Evolutionary conservation across 2,329 filamentous ascomycete genomes (phyloP).

Genomic region (Herpomyces periplanetae): DNA sequence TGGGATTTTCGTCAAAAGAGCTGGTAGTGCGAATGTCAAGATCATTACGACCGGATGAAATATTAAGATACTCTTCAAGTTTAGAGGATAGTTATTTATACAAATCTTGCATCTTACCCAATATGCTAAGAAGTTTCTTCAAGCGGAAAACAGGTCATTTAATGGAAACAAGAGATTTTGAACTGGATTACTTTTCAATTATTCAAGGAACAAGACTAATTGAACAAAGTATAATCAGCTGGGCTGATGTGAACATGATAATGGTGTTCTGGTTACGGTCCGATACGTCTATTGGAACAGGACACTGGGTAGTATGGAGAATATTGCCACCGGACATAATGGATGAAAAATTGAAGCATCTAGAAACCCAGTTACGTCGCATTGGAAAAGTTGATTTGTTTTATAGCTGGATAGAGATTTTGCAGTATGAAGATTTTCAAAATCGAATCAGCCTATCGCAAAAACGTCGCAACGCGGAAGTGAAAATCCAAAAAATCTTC

Average conservation of each 20-base stretch:
- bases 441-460: no score
- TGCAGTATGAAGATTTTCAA: slow-evolving; percentile 50
- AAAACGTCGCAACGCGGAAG: no score
- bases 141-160: slow-evolving; percentile 51
- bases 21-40: no score
- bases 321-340: slow-evolving; percentile 1
- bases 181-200: slow-evolving; percentile 55
- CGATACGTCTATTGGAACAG: not conserved
- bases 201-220: slow-evolving; percentile 26
- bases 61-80: no score
- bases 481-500: no score
- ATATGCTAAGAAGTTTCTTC: slow-evolving; percentile 24
- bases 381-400: slow-evolving; percentile 63
- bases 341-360: slow-evolving; percentile 34
- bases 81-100: slow-evolving; percentile 16
- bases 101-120: slow-evolving; percentile 20
- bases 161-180: slow-evolving; percentile 48
- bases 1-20: no score
- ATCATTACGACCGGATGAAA: no score
- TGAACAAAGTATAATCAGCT: slow-evolving; percentile 20
- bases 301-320: not conserved
- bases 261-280: not conserved
- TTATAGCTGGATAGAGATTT: slow-evolving; percentile 64
- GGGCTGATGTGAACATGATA: slow-evolving; percentile 15
- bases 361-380: slow-evolving; percentile 26